Percentiles rank a stretch among this genome's conserved stretches.
Evolutionary conservation across 1,284 basidiomycete species (phyloP).

Genomic region (Leccinum huronense): DNA sequence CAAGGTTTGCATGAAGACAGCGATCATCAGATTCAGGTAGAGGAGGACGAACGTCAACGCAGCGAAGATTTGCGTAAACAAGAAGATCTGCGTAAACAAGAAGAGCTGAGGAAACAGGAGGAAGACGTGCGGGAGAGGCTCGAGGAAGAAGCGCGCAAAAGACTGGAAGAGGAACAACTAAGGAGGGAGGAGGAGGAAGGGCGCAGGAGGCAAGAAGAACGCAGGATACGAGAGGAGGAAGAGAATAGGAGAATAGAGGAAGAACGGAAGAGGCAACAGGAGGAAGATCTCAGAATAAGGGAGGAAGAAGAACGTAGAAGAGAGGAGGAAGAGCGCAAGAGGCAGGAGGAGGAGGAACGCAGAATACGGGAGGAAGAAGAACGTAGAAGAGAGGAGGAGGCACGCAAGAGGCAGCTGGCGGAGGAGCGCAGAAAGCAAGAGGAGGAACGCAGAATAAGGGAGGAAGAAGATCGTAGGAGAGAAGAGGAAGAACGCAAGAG

Average conservation of each 20-base stretch:
- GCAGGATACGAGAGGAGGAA: conserved; percentile 20
- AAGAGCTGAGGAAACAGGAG: conserved; percentile 5
- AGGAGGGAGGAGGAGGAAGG: conserved; percentile 15
- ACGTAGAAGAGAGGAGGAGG: conserved; percentile 9
- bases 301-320: conserved; percentile 3
- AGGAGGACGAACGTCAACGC: conserved; percentile 15
- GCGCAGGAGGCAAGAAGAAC: conserved; percentile 10
- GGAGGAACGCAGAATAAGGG: conserved; percentile 11
- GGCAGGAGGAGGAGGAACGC: conserved; percentile 7
- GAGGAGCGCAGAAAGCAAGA: conserved; percentile 13
- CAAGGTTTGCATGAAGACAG: conserved; percentile 18
- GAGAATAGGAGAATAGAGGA: conserved; percentile 10
- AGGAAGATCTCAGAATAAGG: conserved; percentile 11
- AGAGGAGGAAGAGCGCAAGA: conserved; percentile 10
- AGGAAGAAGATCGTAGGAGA: conserved; percentile 9
- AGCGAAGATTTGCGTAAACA: not conserved
- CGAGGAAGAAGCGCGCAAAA: conserved; percentile 9
- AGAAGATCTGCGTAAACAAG: conserved; percentile 6
- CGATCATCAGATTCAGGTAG: conserved; percentile 8
- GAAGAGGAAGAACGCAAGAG: conserved; percentile 28
- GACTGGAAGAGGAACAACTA: conserved; percentile 9
- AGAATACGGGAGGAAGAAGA: conserved; percentile 4
- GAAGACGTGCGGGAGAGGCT: conserved; percentile 7
- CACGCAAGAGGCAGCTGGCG: conserved; percentile 16
- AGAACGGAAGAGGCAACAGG: conserved; percentile 1